phyloP scores from a whole-genome alignment of 129 eudicot species.

The Calendula officinalis region DNA sequence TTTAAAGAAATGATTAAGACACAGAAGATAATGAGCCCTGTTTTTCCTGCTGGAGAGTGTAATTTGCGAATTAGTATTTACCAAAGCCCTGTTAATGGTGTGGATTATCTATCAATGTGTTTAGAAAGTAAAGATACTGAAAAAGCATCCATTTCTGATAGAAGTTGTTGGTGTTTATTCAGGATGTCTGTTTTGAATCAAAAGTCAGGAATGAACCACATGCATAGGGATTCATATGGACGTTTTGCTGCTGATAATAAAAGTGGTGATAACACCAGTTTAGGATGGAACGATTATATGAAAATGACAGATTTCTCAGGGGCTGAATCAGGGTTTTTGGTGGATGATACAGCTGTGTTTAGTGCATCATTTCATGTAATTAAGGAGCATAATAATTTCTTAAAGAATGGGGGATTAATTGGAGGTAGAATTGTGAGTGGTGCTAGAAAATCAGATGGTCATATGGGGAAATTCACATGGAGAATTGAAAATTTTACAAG shows the following conservation, averaged over 20 bases:
- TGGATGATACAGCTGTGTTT: constrained; percentile 87
- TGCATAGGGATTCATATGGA: constrained; percentile 93
- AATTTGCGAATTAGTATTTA: constrained; percentile 91
- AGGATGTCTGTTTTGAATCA: constrained; percentile 96
- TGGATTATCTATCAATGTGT: constrained; percentile 93
- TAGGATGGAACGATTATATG: constrained; percentile 99
- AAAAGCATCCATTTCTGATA: constrained; percentile 56
- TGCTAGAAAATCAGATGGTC: constrained; percentile 80
- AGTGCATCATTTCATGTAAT: constrained; percentile 94
- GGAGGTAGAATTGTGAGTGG: constrained; percentile 61
- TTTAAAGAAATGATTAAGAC: constrained; percentile 94
- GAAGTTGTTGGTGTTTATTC: constrained; percentile 99
- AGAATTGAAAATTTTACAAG: constrained; percentile 87
- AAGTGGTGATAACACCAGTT: constrained; percentile 94
- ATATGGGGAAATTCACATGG: constrained; percentile 93
- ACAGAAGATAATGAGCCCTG: constrained; percentile 98
- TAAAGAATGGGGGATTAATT: constrained; percentile 60
- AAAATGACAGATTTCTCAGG: constrained; percentile 77
- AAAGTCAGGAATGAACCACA: constrained; percentile 74
- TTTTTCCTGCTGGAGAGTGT: constrained; percentile 96
- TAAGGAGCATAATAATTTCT: constrained; percentile 74
- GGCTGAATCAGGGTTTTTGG: constrained; percentile 68
- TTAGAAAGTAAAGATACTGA: constrained; percentile 98
- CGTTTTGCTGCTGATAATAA: constrained; percentile 97
- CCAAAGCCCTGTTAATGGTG: constrained; percentile 89